Evolutionary conservation across 768 basidiomycete genomes (phyloP).

Genomic region (Boletus sp.): DNA sequence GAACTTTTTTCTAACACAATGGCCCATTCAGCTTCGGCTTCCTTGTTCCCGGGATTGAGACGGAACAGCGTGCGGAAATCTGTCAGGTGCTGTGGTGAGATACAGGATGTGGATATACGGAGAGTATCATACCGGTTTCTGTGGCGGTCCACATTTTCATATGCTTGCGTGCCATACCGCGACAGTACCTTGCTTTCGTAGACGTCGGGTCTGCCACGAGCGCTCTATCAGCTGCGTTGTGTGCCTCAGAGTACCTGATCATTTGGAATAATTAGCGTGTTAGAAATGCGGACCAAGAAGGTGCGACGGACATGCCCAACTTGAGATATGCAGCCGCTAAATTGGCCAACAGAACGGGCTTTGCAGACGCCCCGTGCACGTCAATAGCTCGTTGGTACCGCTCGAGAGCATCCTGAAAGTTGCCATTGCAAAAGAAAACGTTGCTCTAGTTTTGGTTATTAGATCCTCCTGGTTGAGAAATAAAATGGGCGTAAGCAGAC

Average conservation of each 20-base stretch:
- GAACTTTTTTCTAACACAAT: background rate
- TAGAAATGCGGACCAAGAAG: background rate
- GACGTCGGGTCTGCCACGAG: slow-evolving; percentile 31
- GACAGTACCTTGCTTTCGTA: slow-evolving; percentile 35
- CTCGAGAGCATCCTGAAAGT: slow-evolving; percentile 38
- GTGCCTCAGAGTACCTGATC: slow-evolving; percentile 29
- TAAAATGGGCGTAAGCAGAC: slow-evolving; percentile 13
- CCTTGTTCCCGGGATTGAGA: slow-evolving; percentile 27
- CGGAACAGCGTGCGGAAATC: slow-evolving; percentile 29
- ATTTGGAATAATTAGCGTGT: background rate
- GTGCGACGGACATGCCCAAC: slow-evolving; percentile 33
- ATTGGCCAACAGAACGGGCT: slow-evolving; percentile 42
- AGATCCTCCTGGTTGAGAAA: too few species aligned
- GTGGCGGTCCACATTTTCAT: slow-evolving; percentile 21
- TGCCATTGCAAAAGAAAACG: slow-evolving; percentile 35
- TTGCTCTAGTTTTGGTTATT: too few species aligned
- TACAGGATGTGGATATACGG: too few species aligned
- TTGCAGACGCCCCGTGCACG: slow-evolving; percentile 32
- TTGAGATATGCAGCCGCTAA: slow-evolving; percentile 44
- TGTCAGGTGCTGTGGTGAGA: too few species aligned
- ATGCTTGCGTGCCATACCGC: slow-evolving; percentile 35
- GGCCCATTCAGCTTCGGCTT: slow-evolving; percentile 18
- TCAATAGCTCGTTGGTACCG: slow-evolving; percentile 41
- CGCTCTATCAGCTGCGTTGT: slow-evolving; percentile 27
- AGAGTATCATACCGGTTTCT: slow-evolving; percentile 22